These are phyloP conservation scores for Wakefieldia striispora DNA, from an alignment of 768 basidiomycete species.

Conservation along the genomic window DNA sequence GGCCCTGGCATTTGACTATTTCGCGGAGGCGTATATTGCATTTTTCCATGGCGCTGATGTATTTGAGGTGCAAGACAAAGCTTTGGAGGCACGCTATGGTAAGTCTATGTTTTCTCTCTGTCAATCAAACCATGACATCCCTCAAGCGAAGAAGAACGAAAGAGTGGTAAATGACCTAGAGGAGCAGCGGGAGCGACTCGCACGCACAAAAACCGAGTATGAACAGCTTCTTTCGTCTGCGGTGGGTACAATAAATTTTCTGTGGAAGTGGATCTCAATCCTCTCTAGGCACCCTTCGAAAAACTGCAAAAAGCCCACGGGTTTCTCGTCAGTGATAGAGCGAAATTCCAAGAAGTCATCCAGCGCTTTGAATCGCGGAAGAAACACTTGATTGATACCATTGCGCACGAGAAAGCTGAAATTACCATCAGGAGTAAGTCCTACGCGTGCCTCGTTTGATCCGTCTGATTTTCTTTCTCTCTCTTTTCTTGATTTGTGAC, in stretches of 20 bases:
- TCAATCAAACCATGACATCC: neutral
- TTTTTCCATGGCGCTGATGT: conserved; percentile 70
- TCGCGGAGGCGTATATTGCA: conserved; percentile 58
- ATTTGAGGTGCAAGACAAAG: conserved; percentile 66
- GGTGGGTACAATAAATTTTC: conserved; percentile 35
- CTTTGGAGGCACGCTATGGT: conserved; percentile 79
- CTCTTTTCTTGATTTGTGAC: too few relatives aligned
- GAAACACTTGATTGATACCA: conserved; percentile 63
- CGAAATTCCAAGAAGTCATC: conserved; percentile 76
- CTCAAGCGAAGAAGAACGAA: conserved; percentile 68
- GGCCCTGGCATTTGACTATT: conserved; percentile 76
- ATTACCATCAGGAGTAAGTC: conserved; percentile 51
- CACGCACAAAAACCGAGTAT: conserved; percentile 49
- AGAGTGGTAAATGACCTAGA: conserved; percentile 64
- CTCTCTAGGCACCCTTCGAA: conserved; percentile 55
- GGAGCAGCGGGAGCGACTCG: conserved; percentile 46
- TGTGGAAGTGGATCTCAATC: neutral
- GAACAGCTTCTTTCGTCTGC: conserved; percentile 61
- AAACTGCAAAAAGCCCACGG: conserved; percentile 62
- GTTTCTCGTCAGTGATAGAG: conserved; percentile 66
- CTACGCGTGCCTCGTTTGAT: neutral
- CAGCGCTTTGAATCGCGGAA: conserved; percentile 68
- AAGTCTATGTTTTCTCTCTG: conserved; percentile 13
- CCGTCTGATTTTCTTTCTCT: conserved; percentile 5
- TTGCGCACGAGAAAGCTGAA: conserved; percentile 67